Evolutionary conservation across 805 yeast genomes (phyloP), one percentile per base, ranked within the genome.

Genomic region (Nematodospora valgi): DNA sequence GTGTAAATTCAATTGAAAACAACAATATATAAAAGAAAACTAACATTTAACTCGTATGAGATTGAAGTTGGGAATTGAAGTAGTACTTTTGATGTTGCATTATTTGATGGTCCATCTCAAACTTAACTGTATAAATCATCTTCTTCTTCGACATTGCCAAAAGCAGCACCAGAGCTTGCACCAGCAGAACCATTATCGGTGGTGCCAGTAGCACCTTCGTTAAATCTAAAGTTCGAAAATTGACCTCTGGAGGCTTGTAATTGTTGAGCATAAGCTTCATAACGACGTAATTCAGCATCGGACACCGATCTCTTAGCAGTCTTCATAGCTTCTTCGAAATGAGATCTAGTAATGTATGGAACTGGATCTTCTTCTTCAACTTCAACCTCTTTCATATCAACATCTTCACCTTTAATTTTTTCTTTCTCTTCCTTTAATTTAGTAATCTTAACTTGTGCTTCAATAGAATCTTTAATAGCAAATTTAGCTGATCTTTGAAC

Each of bases 261-360:
- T 68, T 91, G 96, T 66, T 91, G 96, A 34, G 96, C 95, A 56
- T 91, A 93, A 6, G 98, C 94, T 70, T 93, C 98, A 62, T 93
- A 93, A 68, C 98, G 89, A 68, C 99, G 93, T 56, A 93, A 76
- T 67, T 93, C 98, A 24, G 96, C 86, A 56, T 94, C 98, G 26
- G 94, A 82, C 32, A 93, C 99, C 38, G 97, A 89, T 54, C 98
- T 85, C 66, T 88, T 84, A 35, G 98, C 99, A 1, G 98, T 88
- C 80, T 91, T 89, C 99, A 93, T 93, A 30, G 99, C 99, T 72
- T 93, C 98, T 66, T 93, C 96, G 53, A 93, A 88, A 62, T 93
- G 99, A 34, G 82, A 82, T 58, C 83, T 85, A 20, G 96, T 86
- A 54, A 93, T 91, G 62, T 64, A 93, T 54, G 99, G 98, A 49